Conservation (phyloP, 257 asterid genomes). For the Penstemon barbatus region DNA sequence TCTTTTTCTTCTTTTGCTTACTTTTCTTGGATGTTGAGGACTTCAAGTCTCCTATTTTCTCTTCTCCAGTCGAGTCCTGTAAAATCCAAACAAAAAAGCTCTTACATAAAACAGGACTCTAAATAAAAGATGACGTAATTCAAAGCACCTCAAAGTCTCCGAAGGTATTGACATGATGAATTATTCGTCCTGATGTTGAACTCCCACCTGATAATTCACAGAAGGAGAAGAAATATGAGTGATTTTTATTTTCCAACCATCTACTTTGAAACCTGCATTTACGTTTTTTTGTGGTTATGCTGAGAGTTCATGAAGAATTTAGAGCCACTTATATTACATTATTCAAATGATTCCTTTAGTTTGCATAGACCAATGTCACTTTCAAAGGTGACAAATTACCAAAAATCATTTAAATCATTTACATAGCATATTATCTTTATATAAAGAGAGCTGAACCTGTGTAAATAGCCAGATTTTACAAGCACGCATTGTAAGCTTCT, state of each 20-base stretch:
- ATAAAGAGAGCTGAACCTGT: neutral
- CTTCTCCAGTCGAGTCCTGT: slow-evolving; percentile 48
- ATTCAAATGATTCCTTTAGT: neutral
- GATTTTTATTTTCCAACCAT: neutral
- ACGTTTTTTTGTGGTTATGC: neutral
- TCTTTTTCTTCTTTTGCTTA: slow-evolving; percentile 55
- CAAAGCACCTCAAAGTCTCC: slow-evolving; percentile 64
- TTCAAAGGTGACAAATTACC: neutral
- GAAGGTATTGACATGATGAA: slow-evolving; percentile 80
- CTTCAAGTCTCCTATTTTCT: slow-evolving; percentile 25
- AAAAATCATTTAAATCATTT: neutral
- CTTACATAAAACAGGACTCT: slow-evolving; percentile 14
- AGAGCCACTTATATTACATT: neutral
- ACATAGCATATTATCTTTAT: neutral
- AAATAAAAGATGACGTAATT: slow-evolving; percentile 9
- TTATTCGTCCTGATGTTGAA: slow-evolving; percentile 65
- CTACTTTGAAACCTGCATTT: neutral
- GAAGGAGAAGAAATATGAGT: slow-evolving; percentile 2
- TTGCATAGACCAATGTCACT: neutral
- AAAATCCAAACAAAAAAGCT: slow-evolving; percentile 26
- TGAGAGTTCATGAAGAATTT: neutral
- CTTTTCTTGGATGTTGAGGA: slow-evolving; percentile 36
- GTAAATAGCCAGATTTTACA: neutral
- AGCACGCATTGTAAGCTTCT: neutral
- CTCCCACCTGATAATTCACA: slow-evolving; percentile 58